Conservation (phyloP, 2,329 filamentous ascomycete genomes). For the Fusarium subglutinans region DNA sequence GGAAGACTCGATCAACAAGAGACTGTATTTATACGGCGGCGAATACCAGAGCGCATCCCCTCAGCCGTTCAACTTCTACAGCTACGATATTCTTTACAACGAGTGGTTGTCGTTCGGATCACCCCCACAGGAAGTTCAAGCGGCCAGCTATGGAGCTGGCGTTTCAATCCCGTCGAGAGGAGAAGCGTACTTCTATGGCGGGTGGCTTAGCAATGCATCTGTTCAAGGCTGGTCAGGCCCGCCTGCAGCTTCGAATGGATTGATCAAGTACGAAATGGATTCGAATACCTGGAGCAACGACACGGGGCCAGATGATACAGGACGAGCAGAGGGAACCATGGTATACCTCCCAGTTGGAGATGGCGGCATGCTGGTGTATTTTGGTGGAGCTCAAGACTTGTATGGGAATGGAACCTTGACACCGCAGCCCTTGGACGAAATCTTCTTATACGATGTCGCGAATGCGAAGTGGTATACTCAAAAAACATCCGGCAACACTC, state of each 20-base stretch:
- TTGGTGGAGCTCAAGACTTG: neutral
- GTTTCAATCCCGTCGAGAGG: neutral
- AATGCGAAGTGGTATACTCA: constrained; percentile 7
- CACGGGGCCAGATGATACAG: neutral
- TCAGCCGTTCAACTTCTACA: neutral
- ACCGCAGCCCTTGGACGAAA: neutral
- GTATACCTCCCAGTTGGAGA: neutral
- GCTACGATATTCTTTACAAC: constrained; percentile 6
- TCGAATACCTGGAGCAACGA: neutral
- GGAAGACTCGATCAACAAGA: constrained; percentile 9
- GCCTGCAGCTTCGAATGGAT: neutral
- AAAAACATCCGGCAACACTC: neutral
- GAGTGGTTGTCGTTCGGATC: neutral
- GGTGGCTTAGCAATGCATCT: neutral
- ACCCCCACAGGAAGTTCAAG: neutral
- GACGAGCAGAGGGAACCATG: neutral
- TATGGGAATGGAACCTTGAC: neutral
- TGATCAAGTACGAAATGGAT: constrained; percentile 6
- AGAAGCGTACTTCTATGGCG: constrained; percentile 3
- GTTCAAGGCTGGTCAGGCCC: neutral
- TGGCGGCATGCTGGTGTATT: constrained; percentile 1
- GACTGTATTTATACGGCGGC: constrained; percentile 5
- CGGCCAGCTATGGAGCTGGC: constrained; percentile 1
- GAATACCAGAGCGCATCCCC: neutral
- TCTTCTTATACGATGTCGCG: neutral